Base-by-base conservation (phyloP, 495 filamentous ascomycete genomes). In the Hypoxylon perforatum region DNA sequence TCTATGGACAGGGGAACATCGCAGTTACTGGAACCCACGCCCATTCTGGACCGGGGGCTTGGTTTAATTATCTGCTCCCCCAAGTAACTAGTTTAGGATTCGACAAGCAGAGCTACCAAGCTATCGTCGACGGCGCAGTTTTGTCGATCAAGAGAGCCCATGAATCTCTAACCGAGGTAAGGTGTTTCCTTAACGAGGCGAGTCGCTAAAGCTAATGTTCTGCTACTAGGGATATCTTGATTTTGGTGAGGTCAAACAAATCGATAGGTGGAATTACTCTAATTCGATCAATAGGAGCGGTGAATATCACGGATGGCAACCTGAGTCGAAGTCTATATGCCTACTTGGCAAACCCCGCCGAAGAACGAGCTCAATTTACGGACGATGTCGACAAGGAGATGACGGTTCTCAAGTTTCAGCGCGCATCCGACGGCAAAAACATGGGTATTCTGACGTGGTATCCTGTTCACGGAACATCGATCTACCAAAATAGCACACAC, bases 11-110 rank as follows among this genome's bases (percentile, higher is more conserved):
- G 63, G 81, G 85, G 53, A 99, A 97, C 71, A 77, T 99, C 44
- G 95, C 95, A 12, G 81, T 99, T 17, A 94, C 91, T 1, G 95
- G 94, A 22, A 97, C 95, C 0, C 95, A 99, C 73, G 92, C 90
- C 3, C 95, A 99, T 75, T 91, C 93, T 30, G 94, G 92, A 0
- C 93, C 94, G 15, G 95, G 92, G 0, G 95, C 91, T 30, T 98
- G 93, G 93, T 86, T 95, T 70, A 99, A 99, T 70, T 99, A 99
- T 74, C 85, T 99, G 14, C 84, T 99, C 9, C 94, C 94, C 4
- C 95, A 97, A 73, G 87, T 99, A 63, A 97, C 95, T 0, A 93
- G 90, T 58, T 80, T 87, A 44, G 95, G 95, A 0, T 97, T 97
- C 60, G 84, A 92, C 75, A 86, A 86, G 73, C 92, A 96, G 73